These are phyloP conservation scores for Ascocoryne sarcoides DNA, from an alignment of 2,329 filamentous ascomycete genomes.

Conservation along the genomic window DNA sequence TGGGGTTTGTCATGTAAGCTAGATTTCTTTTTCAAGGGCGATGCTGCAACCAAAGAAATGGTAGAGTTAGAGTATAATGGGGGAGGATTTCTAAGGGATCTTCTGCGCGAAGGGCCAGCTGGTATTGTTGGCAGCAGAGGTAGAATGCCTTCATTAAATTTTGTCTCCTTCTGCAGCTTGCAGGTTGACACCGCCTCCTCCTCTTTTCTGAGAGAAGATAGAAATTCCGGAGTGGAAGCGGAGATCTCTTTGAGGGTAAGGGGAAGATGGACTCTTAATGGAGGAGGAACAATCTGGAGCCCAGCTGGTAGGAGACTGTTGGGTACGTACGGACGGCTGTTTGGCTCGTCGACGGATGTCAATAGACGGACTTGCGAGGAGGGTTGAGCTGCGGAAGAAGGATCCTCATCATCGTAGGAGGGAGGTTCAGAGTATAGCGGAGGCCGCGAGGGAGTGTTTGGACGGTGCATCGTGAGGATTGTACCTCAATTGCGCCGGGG, in stretches of 20 bases:
- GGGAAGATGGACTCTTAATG: slow-evolving; percentile 1
- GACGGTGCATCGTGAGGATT: slow-evolving; percentile 28
- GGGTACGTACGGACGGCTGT: slow-evolving; percentile 46
- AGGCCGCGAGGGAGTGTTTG: slow-evolving; percentile 42
- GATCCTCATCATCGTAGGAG: slow-evolving; percentile 45
- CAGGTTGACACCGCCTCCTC: slow-evolving; percentile 9
- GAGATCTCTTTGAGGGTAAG: background rate
- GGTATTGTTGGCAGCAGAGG: slow-evolving; percentile 42
- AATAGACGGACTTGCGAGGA: slow-evolving; percentile 50
- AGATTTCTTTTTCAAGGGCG: slow-evolving; percentile 13
- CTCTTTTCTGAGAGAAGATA: slow-evolving; percentile 32
- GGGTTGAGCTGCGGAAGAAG: slow-evolving; percentile 31
- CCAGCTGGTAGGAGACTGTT: slow-evolving; percentile 12
- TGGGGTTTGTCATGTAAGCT: slow-evolving; percentile 21
- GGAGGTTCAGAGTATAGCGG: slow-evolving; percentile 48
- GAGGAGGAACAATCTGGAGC: too few species aligned
- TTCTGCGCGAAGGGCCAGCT: slow-evolving; percentile 40
- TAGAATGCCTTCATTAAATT: slow-evolving; percentile 26
- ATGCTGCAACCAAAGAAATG: slow-evolving; percentile 8
- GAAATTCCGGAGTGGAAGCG: slow-evolving; percentile 29
- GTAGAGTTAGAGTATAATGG: slow-evolving; percentile 29
- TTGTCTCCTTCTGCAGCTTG: slow-evolving; percentile 30
- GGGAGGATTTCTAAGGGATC: slow-evolving; percentile 20
- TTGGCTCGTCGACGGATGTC: slow-evolving; percentile 52
- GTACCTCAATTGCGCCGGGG: background rate